Conservation (phyloP, 2,329 filamentous ascomycete species). For the Pseudogymnoascus verrucosus region DNA sequence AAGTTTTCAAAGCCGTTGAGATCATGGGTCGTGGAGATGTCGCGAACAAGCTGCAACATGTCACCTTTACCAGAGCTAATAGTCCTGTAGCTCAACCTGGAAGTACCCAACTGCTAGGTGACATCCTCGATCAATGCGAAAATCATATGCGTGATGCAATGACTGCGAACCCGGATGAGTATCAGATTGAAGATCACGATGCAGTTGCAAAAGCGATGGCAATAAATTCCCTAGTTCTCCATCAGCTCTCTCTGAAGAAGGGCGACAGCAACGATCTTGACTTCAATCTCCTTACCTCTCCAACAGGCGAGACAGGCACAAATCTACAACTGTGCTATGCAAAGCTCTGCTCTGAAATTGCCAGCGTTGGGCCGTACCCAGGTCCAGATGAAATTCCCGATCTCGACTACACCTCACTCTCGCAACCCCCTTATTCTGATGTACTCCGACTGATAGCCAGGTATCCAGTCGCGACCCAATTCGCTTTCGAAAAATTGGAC, state of each 20-base stretch:
- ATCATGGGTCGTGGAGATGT: slow-evolving; percentile 13
- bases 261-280: slow-evolving; percentile 60
- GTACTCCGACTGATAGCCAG: slow-evolving; percentile 13
- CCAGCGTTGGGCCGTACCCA: not conserved
- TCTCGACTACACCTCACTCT: slow-evolving; percentile 7
- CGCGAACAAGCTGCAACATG: slow-evolving; percentile 12
- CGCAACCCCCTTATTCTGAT: slow-evolving; percentile 9
- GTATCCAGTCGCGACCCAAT: slow-evolving; percentile 12
- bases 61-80: slow-evolving; percentile 7
- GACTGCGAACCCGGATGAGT: slow-evolving; percentile 4
- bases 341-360: slow-evolving; percentile 41
- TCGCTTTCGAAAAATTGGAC: slow-evolving; percentile 12
- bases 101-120: slow-evolving; percentile 10
- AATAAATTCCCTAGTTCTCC: slow-evolving; percentile 39
- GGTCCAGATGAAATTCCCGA: slow-evolving; percentile 4
- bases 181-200: too few relatives aligned
- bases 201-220: too few relatives aligned
- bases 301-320: slow-evolving; percentile 58
- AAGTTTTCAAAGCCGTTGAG: too few relatives aligned
- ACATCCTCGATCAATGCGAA: slow-evolving; percentile 12
- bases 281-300: slow-evolving; percentile 56
- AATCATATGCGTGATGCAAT: slow-evolving; percentile 10
- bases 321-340: slow-evolving; percentile 59
- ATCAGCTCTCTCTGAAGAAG: slow-evolving; percentile 57
- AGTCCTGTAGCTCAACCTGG: slow-evolving; percentile 8